These are phyloP conservation scores for Sonneratia caseolaris DNA, from an alignment of 345 rosid genomes.

Conservation along the genomic window DNA sequence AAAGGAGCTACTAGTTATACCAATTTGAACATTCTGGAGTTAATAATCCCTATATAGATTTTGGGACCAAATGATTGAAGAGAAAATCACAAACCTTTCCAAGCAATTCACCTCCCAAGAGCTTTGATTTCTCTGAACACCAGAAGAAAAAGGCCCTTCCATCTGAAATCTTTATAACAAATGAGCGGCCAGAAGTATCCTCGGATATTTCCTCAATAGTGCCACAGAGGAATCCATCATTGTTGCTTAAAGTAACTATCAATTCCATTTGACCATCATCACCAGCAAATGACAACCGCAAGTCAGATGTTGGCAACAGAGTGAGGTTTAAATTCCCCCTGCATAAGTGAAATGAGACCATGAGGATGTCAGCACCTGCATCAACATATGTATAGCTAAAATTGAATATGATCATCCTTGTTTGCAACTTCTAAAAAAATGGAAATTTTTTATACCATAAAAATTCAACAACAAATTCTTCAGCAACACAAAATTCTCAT, in stretches of 20 bases:
- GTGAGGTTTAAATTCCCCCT: conserved; percentile 82
- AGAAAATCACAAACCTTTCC: conserved; percentile 46
- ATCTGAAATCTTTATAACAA: conserved; percentile 46
- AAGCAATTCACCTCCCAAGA: conserved; percentile 72
- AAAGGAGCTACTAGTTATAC: too few species aligned
- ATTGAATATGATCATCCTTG: neutral
- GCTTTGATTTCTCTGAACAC: conserved; percentile 93
- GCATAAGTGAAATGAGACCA: conserved; percentile 9
- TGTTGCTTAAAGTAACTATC: conserved; percentile 48
- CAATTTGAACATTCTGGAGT: too few species aligned
- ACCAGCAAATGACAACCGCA: conserved; percentile 70
- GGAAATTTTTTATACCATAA: neutral
- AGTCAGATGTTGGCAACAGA: conserved; percentile 72
- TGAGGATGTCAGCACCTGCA: neutral
- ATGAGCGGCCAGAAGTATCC: conserved; percentile 85
- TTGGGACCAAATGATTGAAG: neutral
- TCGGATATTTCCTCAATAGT: conserved; percentile 50
- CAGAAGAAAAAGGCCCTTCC: conserved; percentile 57
- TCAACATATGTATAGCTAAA: neutral
- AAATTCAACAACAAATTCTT: neutral
- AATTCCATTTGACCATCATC: conserved; percentile 72
- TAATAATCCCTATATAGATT: too few species aligned
- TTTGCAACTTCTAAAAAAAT: neutral
- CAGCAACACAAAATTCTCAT: neutral
- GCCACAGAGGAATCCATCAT: conserved; percentile 35